Conservation (phyloP, 179 eudicot species). For the Actinidia polygama region DNA sequence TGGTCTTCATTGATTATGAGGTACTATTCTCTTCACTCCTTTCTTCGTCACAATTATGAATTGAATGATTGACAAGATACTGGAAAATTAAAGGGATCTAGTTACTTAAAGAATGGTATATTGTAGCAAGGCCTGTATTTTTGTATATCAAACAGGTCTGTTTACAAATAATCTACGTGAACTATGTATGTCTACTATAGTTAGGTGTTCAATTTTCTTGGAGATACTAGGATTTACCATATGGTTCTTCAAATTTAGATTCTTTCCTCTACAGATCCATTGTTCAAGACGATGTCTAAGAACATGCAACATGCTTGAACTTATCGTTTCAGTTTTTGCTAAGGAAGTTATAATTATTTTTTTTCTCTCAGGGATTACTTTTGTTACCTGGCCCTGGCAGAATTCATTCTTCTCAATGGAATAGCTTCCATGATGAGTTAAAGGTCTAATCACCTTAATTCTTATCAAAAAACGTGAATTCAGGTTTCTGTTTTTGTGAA, state of each 20-base stretch:
- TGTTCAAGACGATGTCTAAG: background rate
- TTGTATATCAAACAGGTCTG: background rate
- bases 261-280: background rate
- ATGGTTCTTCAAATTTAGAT: background rate
- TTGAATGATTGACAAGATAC: background rate
- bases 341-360: background rate
- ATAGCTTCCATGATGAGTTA: slow-evolving; percentile 9
- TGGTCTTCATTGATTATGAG: slow-evolving; percentile 48
- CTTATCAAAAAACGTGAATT: background rate
- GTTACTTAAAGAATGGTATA: too few relatives aligned
- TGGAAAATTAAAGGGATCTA: background rate
- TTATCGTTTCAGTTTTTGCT: background rate
- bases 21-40: slow-evolving; percentile 23
- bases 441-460: background rate
- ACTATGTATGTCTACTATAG: too few relatives aligned
- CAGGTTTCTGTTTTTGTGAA: background rate
- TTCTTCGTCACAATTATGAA: background rate
- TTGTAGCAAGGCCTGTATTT: background rate
- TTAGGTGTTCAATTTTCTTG: background rate
- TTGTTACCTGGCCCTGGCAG: background rate
- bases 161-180: too few relatives aligned
- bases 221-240: background rate
- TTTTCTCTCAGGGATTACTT: background rate
- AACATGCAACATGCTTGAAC: background rate
- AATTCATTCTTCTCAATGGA: background rate